These are phyloP conservation scores for Candida sojae DNA, from an alignment of 1,139 yeast species.

Conservation along the genomic window DNA sequence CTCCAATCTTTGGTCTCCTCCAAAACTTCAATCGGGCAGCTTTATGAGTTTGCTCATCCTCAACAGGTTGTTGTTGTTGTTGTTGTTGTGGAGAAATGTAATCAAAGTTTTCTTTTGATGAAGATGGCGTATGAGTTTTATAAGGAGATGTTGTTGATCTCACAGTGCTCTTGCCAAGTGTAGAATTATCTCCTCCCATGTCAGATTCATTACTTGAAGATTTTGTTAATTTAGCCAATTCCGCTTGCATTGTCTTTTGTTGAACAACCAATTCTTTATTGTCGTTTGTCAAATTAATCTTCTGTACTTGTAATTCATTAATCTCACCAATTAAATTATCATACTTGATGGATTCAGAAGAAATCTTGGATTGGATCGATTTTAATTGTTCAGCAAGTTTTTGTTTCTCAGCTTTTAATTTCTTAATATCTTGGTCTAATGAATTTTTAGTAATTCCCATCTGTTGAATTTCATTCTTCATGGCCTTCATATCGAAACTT, in stretches of 20 bases:
- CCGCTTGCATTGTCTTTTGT: conserved; percentile 21
- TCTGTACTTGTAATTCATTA: conserved; percentile 27
- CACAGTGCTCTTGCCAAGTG: conserved; percentile 8
- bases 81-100: neutral
- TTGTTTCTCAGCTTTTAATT: conserved; percentile 29
- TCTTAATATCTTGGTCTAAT: conserved; percentile 31
- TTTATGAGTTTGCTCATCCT: conserved; percentile 41
- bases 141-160: conserved; percentile 12
- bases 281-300: conserved; percentile 23
- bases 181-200: conserved; percentile 7
- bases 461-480: conserved; percentile 45
- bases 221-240: conserved; percentile 2
- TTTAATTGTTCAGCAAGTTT: conserved; percentile 27
- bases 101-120: conserved; percentile 6
- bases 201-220: conserved; percentile 8
- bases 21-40: conserved; percentile 55
- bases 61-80: conserved; percentile 16
- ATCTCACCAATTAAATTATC: conserved; percentile 33
- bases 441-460: conserved; percentile 30
- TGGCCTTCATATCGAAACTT: conserved; percentile 36
- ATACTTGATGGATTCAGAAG: conserved; percentile 25
- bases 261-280: conserved; percentile 28
- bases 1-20: conserved; percentile 48
- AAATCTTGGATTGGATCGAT: conserved; percentile 23
- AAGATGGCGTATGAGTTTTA: conserved; percentile 4